A percentile compares a stretch with the other conserved stretches of the same genome.
phyloP scores from a whole-genome alignment of 768 basidiomycete genomes.

The Sporobolomyces roseus region DNA sequence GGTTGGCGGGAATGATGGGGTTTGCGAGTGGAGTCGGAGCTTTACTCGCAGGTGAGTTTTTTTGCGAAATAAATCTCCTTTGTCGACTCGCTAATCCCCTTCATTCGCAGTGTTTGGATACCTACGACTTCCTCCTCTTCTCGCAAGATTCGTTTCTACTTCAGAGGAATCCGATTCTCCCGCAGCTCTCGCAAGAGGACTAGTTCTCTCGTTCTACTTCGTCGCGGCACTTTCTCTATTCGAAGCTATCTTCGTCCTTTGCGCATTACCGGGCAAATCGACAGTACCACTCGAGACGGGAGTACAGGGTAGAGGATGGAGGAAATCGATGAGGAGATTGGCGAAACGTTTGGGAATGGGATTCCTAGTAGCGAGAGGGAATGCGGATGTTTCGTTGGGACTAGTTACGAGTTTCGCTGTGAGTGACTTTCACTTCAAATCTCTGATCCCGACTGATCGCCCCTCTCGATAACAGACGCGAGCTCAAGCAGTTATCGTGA shows the following conservation, averaged over 20 bases:
- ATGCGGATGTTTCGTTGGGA: constrained; percentile 11
- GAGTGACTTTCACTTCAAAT: neutral
- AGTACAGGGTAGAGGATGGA: neutral
- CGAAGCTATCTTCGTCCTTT: constrained; percentile 9
- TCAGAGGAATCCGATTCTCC: neutral
- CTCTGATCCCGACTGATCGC: neutral
- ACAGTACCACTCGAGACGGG: neutral
- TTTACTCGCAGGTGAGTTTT: constrained; percentile 24
- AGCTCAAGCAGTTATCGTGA: constrained; percentile 20
- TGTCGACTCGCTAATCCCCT: neutral
- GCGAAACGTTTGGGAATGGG: constrained; percentile 13
- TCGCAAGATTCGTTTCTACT: neutral
- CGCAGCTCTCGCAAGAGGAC: neutral
- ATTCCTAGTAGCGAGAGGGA: constrained; percentile 11
- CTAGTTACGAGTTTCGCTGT: constrained; percentile 27
- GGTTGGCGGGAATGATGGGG: constrained; percentile 28
- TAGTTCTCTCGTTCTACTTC: constrained; percentile 18
- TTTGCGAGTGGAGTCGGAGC: constrained; percentile 31
- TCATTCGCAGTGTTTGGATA: constrained; percentile 29
- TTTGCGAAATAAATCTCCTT: neutral
- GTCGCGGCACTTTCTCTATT: neutral
- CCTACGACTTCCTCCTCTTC: constrained; percentile 22
- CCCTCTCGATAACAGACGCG: constrained; percentile 2
- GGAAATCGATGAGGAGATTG: neutral
- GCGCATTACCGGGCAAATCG: neutral